Evolutionary conservation across 2,329 filamentous ascomycete genomes (phyloP).

Genomic region (Fusarium longipes): DNA sequence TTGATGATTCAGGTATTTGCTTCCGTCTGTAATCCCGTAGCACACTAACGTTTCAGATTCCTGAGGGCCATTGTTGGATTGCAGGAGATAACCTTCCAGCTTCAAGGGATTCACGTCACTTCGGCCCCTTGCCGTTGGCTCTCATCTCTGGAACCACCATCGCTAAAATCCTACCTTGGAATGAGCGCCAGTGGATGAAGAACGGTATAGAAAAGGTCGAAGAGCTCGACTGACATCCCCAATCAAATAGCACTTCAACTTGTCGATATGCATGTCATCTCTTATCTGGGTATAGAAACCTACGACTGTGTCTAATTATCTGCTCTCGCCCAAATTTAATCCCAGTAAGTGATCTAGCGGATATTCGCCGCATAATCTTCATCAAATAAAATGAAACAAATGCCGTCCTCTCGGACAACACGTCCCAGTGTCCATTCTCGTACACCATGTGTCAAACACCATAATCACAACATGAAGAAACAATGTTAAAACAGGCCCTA

Average conservation of each 20-base stretch:
- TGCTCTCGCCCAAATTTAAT: constrained; percentile 36
- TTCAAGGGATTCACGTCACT: constrained; percentile 87
- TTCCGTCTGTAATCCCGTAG: too few species aligned
- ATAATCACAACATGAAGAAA: constrained; percentile 28
- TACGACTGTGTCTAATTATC: constrained; percentile 51
- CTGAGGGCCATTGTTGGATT: constrained; percentile 91
- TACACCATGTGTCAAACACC: constrained; percentile 35
- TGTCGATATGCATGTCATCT: constrained; percentile 42
- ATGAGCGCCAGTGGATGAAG: constrained; percentile 62
- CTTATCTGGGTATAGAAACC: constrained; percentile 48
- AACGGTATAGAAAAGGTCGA: constrained; percentile 55
- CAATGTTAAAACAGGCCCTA: constrained; percentile 33
- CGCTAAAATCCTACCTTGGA: constrained; percentile 67
- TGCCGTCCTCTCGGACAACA: constrained; percentile 28
- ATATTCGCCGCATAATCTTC: constrained; percentile 51
- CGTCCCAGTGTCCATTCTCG: constrained; percentile 13
- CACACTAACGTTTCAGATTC: constrained; percentile 68
- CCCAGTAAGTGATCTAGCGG: constrained; percentile 36
- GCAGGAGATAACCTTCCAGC: constrained; percentile 87
- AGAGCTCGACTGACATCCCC: constrained; percentile 21
- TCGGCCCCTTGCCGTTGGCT: constrained; percentile 86
- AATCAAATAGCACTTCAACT: not conserved
- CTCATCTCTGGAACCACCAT: constrained; percentile 86
- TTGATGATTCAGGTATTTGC: constrained; percentile 72
- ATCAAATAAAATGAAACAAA: constrained; percentile 48